A percentile compares a stretch with the other conserved stretches of the same genome.
phyloP scores from a whole-genome alignment of 768 basidiomycete species.

The Podaxis sp. region DNA sequence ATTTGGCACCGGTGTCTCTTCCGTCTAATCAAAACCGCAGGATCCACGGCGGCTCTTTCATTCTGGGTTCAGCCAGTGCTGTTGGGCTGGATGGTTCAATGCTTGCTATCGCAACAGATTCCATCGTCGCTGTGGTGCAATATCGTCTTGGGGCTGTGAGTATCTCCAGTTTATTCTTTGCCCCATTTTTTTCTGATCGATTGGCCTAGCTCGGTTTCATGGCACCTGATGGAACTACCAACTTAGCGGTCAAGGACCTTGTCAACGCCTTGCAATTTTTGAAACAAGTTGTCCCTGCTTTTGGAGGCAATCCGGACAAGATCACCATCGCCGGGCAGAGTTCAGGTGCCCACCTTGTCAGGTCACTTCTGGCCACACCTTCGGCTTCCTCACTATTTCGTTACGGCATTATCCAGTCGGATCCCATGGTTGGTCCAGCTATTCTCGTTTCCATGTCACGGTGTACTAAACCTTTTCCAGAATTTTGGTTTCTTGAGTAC shows the following conservation, averaged over 20 bases:
- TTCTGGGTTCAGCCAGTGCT: constrained; percentile 62
- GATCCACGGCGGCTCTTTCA: constrained; percentile 87
- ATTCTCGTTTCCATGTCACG: background rate
- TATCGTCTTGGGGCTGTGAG: constrained; percentile 78
- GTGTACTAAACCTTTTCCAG: constrained; percentile 29
- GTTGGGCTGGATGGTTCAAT: constrained; percentile 75
- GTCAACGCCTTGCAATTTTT: constrained; percentile 65
- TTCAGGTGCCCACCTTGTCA: constrained; percentile 72
- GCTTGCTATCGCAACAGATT: constrained; percentile 63
- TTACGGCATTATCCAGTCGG: constrained; percentile 80
- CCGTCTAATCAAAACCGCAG: constrained; percentile 27
- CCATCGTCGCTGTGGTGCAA: constrained; percentile 79
- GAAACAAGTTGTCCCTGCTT: constrained; percentile 48
- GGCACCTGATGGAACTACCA: constrained; percentile 64
- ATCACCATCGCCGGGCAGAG: constrained; percentile 83
- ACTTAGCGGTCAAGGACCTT: constrained; percentile 67
- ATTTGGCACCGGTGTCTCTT: background rate
- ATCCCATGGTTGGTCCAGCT: constrained; percentile 63
- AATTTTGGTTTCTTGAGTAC: constrained; percentile 66
- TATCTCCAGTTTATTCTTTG: constrained; percentile 11
- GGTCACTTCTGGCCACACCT: constrained; percentile 70
- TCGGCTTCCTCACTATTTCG: constrained; percentile 69
- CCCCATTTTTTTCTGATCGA: constrained; percentile 2
- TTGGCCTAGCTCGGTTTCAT: constrained; percentile 63
- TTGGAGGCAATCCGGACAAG: constrained; percentile 62